Base-by-base conservation (phyloP, 176 grass and related monocot genomes). In the Raddia guianensis region DNA sequence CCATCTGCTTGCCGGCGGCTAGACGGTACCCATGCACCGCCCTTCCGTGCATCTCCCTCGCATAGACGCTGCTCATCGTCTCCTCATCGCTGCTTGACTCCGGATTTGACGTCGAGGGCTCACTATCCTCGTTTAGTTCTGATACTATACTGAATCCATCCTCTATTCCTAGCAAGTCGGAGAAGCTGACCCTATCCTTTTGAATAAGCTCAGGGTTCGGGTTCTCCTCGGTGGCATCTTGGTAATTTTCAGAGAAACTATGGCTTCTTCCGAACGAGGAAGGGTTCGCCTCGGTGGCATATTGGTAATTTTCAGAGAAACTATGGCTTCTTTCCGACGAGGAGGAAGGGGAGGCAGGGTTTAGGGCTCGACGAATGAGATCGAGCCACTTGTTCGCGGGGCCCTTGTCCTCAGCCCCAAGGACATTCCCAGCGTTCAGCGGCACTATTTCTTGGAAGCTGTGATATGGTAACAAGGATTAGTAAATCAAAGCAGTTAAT, bases 381-480 rank as follows among this genome's bases (percentile, higher is more conserved):
- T 75, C 35, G 0, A 95, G 86, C 95, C 92, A 98, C 84, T 76
- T 87, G 86, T 59, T 8, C 2, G 88, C 84, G 0, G 95, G 92
- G 0, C 78, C 79, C 84, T 56, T 93, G 75, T 98, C 90, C 86
- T 98, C 92, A 0, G 92, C 69, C 5, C 90, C 95, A 0, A 98
- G 81, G 27, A 98, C 95, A 68, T 98, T 98, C 3, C 86, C 90
- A 0, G 90, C 92, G 51, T 95, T 98, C 68, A 98, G 73, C 0
- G 92, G 95, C 44, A 98, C 92, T 15, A 98, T 93, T 81, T 98
- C 95, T 37, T 98, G 95, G 37, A 98, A 98, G 15, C 95, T 98
- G 88, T 15, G 27, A 10, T 32, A 56, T 15, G 37, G 9, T 7
- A 68, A 63, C 7, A 48, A 53, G 10, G 37, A 40, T 40, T 40